Conservation (phyloP, 805 yeast genomes). For the Candida parachauliodes region DNA sequence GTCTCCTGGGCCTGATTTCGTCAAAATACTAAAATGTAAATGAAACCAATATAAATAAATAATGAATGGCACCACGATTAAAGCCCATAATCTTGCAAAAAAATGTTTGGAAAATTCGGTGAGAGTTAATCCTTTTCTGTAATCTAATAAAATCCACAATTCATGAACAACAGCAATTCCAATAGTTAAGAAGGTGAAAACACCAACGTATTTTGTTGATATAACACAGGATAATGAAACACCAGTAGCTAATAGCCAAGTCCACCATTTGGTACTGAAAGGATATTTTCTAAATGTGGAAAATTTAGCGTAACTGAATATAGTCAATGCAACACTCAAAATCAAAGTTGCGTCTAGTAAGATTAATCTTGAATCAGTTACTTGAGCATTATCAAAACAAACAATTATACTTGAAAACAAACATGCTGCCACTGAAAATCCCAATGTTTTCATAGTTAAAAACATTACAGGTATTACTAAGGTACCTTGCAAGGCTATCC, state of each 20-base stretch:
- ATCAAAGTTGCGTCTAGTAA: conserved; percentile 87
- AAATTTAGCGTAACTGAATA: conserved; percentile 77
- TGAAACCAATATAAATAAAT: conserved; percentile 89
- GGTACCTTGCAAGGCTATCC: conserved; percentile 79
- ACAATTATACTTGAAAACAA: conserved; percentile 72
- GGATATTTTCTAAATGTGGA: conserved; percentile 63
- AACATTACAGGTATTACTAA: conserved; percentile 81
- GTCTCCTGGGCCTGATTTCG: conserved; percentile 94
- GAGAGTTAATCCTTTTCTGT: conserved; percentile 59
- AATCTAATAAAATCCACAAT: conserved; percentile 82
- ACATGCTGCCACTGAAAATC: conserved; percentile 75
- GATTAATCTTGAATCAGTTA: conserved; percentile 85
- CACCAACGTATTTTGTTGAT: conserved; percentile 95
- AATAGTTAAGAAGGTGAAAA: conserved; percentile 81
- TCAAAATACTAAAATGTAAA: conserved; percentile 79
- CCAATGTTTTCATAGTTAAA: conserved; percentile 79
- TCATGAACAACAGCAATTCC: conserved; percentile 86
- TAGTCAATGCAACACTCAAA: conserved; percentile 75
- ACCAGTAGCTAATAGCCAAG: conserved; percentile 84
- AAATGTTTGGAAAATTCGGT: conserved; percentile 64
- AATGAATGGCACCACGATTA: conserved; percentile 75
- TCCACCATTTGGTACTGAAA: conserved; percentile 75
- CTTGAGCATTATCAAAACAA: conserved; percentile 85
- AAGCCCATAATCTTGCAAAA: conserved; percentile 62
- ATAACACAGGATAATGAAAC: conserved; percentile 84